These are phyloP conservation scores for Trypanosomatidae sp. DNA, from an alignment of 208 protist species.

Conservation along the genomic window DNA sequence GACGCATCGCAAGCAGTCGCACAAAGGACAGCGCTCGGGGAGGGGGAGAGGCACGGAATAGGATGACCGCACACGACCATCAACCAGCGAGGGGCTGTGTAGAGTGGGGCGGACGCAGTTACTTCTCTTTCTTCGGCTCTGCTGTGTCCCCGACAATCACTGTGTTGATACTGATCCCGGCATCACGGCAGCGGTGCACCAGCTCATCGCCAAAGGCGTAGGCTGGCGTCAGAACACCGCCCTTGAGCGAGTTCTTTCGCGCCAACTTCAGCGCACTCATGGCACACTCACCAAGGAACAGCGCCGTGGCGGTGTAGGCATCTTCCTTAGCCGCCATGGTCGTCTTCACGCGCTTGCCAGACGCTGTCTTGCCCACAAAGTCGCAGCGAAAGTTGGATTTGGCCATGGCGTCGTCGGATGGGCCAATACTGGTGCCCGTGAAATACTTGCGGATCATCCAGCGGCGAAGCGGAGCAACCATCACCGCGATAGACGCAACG, in stretches of 20 bases:
- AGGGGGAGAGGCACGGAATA: neutral
- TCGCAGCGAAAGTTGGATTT: constrained; percentile 43
- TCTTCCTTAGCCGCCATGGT: constrained; percentile 40
- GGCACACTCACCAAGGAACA: constrained; percentile 68
- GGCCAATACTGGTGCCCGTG: constrained; percentile 37
- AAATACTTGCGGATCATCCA: constrained; percentile 38
- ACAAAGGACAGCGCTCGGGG: neutral
- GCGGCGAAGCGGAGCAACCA: constrained; percentile 44
- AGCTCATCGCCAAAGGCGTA: constrained; percentile 67
- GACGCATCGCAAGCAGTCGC: neutral
- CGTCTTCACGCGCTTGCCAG: constrained; percentile 40
- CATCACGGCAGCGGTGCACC: constrained; percentile 31
- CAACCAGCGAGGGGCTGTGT: neutral
- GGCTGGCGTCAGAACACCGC: constrained; percentile 69
- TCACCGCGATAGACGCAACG: constrained; percentile 20
- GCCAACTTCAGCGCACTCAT: constrained; percentile 39
- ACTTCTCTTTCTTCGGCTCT: constrained; percentile 11
- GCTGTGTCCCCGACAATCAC: constrained; percentile 1
- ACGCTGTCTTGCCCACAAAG: constrained; percentile 52
- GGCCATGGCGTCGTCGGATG: constrained; percentile 42
- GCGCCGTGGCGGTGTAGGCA: constrained; percentile 69
- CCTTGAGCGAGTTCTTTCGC: constrained; percentile 36
- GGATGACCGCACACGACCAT: neutral
- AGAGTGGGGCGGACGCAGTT: neutral
- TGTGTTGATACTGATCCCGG: constrained; percentile 41